Evolutionary conservation across 306 rosid genomes (phyloP).

Genomic region (Acacia acuminata): DNA sequence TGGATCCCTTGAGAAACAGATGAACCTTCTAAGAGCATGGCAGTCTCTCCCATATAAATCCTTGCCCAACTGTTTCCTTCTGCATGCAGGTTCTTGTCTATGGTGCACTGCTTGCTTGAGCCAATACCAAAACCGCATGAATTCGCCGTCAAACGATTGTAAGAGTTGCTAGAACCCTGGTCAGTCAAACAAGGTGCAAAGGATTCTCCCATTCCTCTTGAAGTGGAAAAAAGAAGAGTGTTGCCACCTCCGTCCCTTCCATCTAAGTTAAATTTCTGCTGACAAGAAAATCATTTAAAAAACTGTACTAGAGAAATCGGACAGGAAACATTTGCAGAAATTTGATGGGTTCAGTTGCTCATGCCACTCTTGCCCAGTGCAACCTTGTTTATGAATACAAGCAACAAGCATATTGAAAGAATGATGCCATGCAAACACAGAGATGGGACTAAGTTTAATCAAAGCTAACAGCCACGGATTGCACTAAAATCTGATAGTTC

Average conservation of each 20-base stretch:
- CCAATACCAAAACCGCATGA: slow-evolving; percentile 28
- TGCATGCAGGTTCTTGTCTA: slow-evolving; percentile 35
- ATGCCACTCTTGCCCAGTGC: slow-evolving; percentile 15
- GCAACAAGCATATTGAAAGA: not conserved
- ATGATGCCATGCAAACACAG: slow-evolving; percentile 7
- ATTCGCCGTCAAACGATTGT: slow-evolving; percentile 24
- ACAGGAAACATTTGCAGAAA: slow-evolving; percentile 12
- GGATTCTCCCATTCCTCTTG: slow-evolving; percentile 31
- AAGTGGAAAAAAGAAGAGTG: slow-evolving; percentile 27
- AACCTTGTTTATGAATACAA: not conserved
- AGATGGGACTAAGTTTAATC: slow-evolving; percentile 2
- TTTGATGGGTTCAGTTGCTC: not conserved
- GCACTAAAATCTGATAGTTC: not conserved
- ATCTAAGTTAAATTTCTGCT: slow-evolving; percentile 45
- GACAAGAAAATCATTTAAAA: slow-evolving; percentile 34
- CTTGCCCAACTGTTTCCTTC: slow-evolving; percentile 43
- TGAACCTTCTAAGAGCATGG: slow-evolving; percentile 39
- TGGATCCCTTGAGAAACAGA: slow-evolving; percentile 42
- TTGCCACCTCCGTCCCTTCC: slow-evolving; percentile 32
- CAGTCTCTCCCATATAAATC: slow-evolving; percentile 36
- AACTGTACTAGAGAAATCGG: slow-evolving; percentile 9
- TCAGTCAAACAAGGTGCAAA: slow-evolving; percentile 33
- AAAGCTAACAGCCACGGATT: slow-evolving; percentile 16
- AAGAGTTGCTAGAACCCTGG: slow-evolving; percentile 27
- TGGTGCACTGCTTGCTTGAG: slow-evolving; percentile 28